These are phyloP conservation scores for Mycena latifolia DNA, from an alignment of 768 basidiomycete species.

Conservation along the genomic window DNA sequence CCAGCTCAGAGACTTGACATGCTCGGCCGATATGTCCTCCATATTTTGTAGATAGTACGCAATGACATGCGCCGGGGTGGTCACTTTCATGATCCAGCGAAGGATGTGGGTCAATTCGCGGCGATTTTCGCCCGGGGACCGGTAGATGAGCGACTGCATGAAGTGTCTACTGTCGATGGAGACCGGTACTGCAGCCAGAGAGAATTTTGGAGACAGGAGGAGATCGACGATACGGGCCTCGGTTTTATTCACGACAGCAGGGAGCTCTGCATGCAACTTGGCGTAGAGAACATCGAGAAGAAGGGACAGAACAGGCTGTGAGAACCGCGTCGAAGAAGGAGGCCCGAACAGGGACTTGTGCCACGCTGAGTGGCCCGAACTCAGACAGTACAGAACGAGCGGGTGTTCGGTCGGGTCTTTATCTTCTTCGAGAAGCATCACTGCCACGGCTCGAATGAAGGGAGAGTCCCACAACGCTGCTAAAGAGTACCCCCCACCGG, in stretches of 20 bases:
- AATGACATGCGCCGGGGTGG: slow-evolving; percentile 1
- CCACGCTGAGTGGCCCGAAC: neutral
- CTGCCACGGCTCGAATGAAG: slow-evolving; percentile 17
- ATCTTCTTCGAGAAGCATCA: slow-evolving; percentile 4
- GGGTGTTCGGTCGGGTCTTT: slow-evolving; percentile 13
- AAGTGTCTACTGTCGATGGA: slow-evolving; percentile 1
- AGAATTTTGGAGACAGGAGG: slow-evolving; percentile 8
- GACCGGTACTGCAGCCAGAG: slow-evolving; percentile 2
- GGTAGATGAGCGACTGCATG: slow-evolving; percentile 7
- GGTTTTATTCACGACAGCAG: neutral
- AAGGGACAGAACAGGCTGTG: slow-evolving; percentile 8
- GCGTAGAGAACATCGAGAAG: slow-evolving; percentile 17
- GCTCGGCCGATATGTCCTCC: neutral
- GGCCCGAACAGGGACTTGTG: no score
- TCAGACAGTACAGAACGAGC: slow-evolving; percentile 1
- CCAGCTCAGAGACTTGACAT: slow-evolving; percentile 12
- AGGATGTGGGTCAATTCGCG: slow-evolving; percentile 10
- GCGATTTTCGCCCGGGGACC: neutral
- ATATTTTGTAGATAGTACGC: neutral
- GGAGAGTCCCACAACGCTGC: slow-evolving; percentile 21
- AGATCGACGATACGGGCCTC: slow-evolving; percentile 11
- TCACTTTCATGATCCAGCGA: slow-evolving; percentile 16
- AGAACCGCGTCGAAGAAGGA: no score
- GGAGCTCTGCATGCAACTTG: slow-evolving; percentile 15
- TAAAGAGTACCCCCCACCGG: neutral